Percentiles rank a stretch among this genome's conserved stretches.
Evolutionary conservation across 768 basidiomycete species (phyloP).

Genomic region (Pseudohyphozyma bogoriensis): DNA sequence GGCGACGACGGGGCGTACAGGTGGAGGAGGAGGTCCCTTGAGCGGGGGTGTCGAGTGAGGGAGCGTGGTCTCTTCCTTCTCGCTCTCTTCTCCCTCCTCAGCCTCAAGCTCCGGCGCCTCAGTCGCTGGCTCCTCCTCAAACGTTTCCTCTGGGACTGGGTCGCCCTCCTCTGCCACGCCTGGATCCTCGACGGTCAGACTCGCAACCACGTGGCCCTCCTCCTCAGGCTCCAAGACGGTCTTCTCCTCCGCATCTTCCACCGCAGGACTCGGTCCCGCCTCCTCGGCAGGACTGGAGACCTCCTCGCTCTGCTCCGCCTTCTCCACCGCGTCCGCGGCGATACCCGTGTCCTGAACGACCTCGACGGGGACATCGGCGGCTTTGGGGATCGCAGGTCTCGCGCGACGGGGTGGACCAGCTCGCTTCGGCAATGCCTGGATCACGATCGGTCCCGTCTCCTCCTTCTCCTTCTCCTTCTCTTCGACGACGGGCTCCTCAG

Average conservation of each 20-base stretch:
- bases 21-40: no score
- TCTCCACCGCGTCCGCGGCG: not conserved
- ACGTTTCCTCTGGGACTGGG: no score
- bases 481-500: not conserved
- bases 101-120: not conserved
- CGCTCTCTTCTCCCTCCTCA: slow-evolving; percentile 5
- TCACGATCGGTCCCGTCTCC: not conserved
- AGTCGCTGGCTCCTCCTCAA: no score
- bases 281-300: no score
- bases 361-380: not conserved
- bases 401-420: not conserved
- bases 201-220: not conserved
- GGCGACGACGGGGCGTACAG: no score
- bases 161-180: not conserved
- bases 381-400: not conserved
- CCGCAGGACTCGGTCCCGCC: not conserved
- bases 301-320: not conserved
- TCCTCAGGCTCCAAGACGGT: not conserved
- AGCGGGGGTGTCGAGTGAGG: not conserved
- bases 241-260: not conserved
- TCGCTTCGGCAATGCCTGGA: not conserved
- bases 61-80: not conserved
- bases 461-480: not conserved
- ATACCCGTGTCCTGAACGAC: not conserved
- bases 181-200: not conserved